Evolutionary conservation across 345 rosid genomes (phyloP).

Genomic region (Rhodamnia rubescens): DNA sequence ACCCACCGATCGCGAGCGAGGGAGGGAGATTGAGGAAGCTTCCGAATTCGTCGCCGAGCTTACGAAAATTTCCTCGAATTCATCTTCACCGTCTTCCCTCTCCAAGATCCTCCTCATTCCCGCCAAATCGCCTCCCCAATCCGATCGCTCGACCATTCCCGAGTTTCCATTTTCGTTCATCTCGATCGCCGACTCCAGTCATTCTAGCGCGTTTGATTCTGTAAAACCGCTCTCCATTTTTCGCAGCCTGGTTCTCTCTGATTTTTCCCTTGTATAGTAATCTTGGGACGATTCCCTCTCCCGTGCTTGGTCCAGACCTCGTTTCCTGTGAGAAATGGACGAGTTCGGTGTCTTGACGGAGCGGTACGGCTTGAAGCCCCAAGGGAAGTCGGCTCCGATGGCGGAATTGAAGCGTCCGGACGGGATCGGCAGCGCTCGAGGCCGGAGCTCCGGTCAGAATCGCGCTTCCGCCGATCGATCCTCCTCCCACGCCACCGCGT

Average conservation of each 20-base stretch:
- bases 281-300: no score
- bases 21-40: no score
- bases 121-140: no score
- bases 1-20: background rate
- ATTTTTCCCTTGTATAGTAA: no score
- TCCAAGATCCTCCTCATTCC: background rate
- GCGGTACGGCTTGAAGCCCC: slow-evolving; percentile 70
- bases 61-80: background rate
- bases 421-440: slow-evolving; percentile 5
- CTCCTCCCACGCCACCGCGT: background rate
- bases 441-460: slow-evolving; percentile 13
- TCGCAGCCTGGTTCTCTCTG: no score
- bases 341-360: slow-evolving; percentile 78
- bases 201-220: no score
- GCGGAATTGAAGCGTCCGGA: slow-evolving; percentile 40
- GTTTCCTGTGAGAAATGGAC: slow-evolving; percentile 30
- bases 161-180: no score
- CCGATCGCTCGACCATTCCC: no score
- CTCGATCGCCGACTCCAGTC: no score
- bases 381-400: slow-evolving; percentile 87
- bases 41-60: no score
- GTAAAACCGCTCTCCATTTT: no score
- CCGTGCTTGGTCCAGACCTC: no score
- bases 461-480: slow-evolving; percentile 6
- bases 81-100: background rate